Percentiles rank a stretch among this genome's conserved stretches.
phyloP scores from a whole-genome alignment of 192 early-diverging fungal genomes.

The Allomyces macrogynus region DNA sequence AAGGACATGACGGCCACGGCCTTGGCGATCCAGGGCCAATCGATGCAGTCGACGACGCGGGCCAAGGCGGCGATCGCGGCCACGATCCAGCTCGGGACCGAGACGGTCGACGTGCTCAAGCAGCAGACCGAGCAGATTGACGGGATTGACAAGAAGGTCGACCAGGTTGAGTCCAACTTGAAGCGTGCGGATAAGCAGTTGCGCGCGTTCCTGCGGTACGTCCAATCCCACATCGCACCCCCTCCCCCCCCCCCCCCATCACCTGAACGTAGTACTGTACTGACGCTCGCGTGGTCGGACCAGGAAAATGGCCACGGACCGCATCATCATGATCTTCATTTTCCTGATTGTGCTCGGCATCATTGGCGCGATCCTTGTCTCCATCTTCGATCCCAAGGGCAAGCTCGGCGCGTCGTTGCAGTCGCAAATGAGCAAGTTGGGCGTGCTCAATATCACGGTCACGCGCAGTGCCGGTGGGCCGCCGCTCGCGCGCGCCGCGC shows the following conservation, averaged over 20 bases:
- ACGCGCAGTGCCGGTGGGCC: too few species aligned
- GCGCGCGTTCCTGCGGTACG: conserved; percentile 29
- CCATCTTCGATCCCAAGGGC: conserved; percentile 19
- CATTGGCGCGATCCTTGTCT: conserved; percentile 22
- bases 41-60: conserved; percentile 17
- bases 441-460: neutral
- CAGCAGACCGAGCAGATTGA: conserved; percentile 32
- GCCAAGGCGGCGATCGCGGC: conserved; percentile 22
- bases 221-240: too few species aligned
- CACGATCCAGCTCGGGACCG: conserved; percentile 19
- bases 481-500: too few species aligned
- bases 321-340: conserved; percentile 36
- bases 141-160: conserved; percentile 24
- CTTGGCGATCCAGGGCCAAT: conserved; percentile 26
- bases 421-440: neutral
- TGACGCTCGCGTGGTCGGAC: neutral
- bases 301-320: conserved; percentile 33
- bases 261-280: too few species aligned
- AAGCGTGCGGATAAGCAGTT: conserved; percentile 37
- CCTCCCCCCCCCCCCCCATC: too few species aligned
- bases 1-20: conserved; percentile 27
- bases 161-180: conserved; percentile 29
- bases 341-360: conserved; percentile 31
- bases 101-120: conserved; percentile 15
- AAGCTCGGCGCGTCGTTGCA: neutral